Evolutionary conservation across 805 yeast species (phyloP), one percentile per base, ranked within the genome.

Genomic region (Cyberlindnera saturnus): DNA sequence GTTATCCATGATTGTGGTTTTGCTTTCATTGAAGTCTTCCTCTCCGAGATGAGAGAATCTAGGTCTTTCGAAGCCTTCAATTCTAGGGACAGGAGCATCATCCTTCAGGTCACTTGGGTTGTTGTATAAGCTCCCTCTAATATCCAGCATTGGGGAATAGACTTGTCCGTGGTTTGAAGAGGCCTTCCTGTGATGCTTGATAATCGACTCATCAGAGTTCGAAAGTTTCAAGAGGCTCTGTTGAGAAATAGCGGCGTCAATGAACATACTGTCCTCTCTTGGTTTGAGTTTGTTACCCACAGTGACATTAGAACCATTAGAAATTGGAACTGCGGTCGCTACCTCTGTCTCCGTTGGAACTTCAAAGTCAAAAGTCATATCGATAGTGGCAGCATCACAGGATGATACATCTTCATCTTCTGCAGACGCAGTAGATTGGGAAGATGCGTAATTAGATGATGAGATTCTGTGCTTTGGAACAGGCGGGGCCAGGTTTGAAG

Each of bases 331-430:
- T 9, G 55, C 51, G 15, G 58, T 52, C 17, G 61, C 62, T 32
- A 52, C 31, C 40, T 55, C 56, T 10, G 61, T 54, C 16, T 42
- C 39, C 0, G 53, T 41, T 34, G 61, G 60, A 4, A 56, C 35
- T 36, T 57, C 62, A 40, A 55, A 54, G 36, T 59, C 60, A 41
- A 56, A 58, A 9, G 62, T 54, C 7, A 41, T 31, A 14, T 54
- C 58, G 18, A 52, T 49, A 15, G 42, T 41, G 1, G 45, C 44
- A 10, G 34, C 38, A 18, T 36, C 35, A 3, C 41, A 43, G 15
- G 20, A 38, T 19, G 42, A 30, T 2, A 49, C 39, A 1, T 39
- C 49, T 3, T 38, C 38, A 31, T 34, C 34, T 18, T 35, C 34
- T 23, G 19, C 32, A 23, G 34, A 42, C 30, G 18, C 29, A 23